Percentiles rank a stretch among this genome's conserved stretches.
phyloP scores from a whole-genome alignment of 2,329 filamentous ascomycete genomes.

The Aspergillus calidoustus region DNA sequence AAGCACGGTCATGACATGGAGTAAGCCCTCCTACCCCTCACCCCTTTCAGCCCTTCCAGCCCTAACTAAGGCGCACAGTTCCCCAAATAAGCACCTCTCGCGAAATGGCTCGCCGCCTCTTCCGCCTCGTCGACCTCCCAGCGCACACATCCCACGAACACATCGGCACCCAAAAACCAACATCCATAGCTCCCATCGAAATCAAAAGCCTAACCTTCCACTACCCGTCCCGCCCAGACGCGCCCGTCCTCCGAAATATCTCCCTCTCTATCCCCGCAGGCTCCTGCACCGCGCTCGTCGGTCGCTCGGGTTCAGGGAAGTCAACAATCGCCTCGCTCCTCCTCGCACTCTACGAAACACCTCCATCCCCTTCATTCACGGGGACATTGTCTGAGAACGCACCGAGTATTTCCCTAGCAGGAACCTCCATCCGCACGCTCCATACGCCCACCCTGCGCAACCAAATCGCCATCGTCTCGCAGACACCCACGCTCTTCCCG shows the following conservation, averaged over 20 bases:
- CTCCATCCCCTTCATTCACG: conserved; percentile 22
- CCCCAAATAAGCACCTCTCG: conserved; percentile 79
- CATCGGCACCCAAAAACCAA: conserved; percentile 50
- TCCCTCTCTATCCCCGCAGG: conserved; percentile 67
- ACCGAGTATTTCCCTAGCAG: conserved; percentile 57
- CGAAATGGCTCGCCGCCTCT: conserved; percentile 72
- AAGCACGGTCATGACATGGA: conserved; percentile 69
- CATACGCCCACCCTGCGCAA: conserved; percentile 66
- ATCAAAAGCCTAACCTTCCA: conserved; percentile 70
- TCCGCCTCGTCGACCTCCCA: conserved; percentile 70
- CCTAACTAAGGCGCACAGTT: conserved; percentile 47
- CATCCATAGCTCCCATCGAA: conserved; percentile 55
- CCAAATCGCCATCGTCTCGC: conserved; percentile 63
- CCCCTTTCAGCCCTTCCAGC: neutral
- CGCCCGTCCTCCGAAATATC: conserved; percentile 65
- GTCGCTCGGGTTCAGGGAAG: conserved; percentile 87
- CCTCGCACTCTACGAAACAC: conserved; percentile 67
- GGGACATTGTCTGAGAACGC: neutral
- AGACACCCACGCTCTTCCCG: conserved; percentile 66
- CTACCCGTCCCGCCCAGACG: conserved; percentile 65
- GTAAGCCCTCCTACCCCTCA: conserved; percentile 32
- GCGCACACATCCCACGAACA: conserved; percentile 61
- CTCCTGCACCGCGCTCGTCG: conserved; percentile 77
- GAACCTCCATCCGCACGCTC: conserved; percentile 60
- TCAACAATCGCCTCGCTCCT: conserved; percentile 79